Evolutionary conservation across 2,329 filamentous ascomycete genomes (phyloP).

Genomic region (Arthroderma sp.): DNA sequence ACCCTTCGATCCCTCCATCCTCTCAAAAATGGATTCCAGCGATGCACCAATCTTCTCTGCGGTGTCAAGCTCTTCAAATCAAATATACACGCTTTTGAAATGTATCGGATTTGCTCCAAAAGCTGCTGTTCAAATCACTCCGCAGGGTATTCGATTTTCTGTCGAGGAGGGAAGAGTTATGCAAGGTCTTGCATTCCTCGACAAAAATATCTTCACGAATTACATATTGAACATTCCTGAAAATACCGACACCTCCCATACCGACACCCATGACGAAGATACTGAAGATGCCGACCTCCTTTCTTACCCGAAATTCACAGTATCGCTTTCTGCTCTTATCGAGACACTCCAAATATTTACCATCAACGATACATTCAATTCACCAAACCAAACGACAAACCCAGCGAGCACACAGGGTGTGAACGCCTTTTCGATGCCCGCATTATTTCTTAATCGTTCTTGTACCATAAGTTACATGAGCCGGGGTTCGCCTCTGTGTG

Average conservation of each 20-base stretch:
- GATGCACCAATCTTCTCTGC: constrained; percentile 38
- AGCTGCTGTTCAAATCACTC: constrained; percentile 59
- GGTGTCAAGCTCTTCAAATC: constrained; percentile 48
- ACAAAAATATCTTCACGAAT: constrained; percentile 76
- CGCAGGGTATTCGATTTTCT: constrained; percentile 73
- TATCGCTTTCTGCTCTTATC: constrained; percentile 73
- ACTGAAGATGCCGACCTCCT: constrained; percentile 24
- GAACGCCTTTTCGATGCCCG: constrained; percentile 74
- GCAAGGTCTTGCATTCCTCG: constrained; percentile 79
- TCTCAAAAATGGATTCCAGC: constrained; percentile 7
- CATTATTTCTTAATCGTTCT: constrained; percentile 69
- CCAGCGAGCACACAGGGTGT: constrained; percentile 29
- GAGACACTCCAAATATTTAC: constrained; percentile 95
- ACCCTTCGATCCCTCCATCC: background rate
- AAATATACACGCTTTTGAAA: constrained; percentile 46
- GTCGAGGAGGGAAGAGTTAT: constrained; percentile 81
- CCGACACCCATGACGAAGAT: constrained; percentile 23
- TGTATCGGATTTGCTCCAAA: constrained; percentile 50
- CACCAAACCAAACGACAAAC: constrained; percentile 19
- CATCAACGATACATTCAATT: constrained; percentile 46
- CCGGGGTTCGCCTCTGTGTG: constrained; percentile 63
- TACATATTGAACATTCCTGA: constrained; percentile 53
- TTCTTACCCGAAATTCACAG: constrained; percentile 59
- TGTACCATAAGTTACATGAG: constrained; percentile 69
- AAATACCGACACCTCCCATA: constrained; percentile 12